phyloP scores from a whole-genome alignment of 163 green algal species.

The Scenedesmus sp. region DNA sequence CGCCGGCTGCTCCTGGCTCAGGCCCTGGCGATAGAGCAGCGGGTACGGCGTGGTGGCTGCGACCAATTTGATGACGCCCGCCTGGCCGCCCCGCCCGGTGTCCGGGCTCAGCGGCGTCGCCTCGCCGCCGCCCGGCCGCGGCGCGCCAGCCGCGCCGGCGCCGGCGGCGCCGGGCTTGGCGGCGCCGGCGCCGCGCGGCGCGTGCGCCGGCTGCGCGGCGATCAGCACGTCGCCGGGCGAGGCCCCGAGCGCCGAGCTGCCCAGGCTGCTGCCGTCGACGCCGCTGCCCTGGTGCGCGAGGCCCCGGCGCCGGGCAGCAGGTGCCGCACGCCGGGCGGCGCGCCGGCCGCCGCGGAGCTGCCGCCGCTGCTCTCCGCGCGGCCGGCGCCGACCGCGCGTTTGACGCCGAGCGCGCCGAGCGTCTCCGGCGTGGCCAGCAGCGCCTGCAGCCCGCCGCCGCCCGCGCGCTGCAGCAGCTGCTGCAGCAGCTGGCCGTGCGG shows the following conservation, averaged over 20 bases:
- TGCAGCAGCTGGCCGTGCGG: conserved; percentile 1
- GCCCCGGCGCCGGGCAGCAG: no score
- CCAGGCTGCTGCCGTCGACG: not conserved
- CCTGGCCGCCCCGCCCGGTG: not conserved
- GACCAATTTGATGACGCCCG: not conserved
- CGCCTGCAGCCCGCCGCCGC: not conserved
- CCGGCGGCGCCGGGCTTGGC: not conserved
- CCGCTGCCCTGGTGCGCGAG: no score
- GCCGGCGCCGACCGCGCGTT: not conserved
- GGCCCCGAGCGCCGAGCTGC: not conserved
- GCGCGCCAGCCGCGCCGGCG: not conserved
- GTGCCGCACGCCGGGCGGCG: not conserved
- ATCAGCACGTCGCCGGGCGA: conserved; percentile 4
- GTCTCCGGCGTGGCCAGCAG: not conserved
- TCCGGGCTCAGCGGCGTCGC: not conserved
- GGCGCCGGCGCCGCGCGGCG: not conserved
- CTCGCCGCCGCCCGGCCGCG: not conserved
- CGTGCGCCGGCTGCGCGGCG: not conserved
- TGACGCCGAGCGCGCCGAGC: not conserved
- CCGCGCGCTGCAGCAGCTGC: not conserved
- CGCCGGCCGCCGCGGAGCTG: not conserved
- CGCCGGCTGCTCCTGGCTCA: not conserved
- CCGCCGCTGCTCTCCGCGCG: conserved; percentile 3
- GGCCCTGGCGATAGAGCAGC: conserved; percentile 11
- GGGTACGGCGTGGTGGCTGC: conserved; percentile 30